Percentiles rank a stretch among this genome's conserved stretches.
Evolutionary conservation across 1,139 yeast species (phyloP).

Genomic region (Suzukiozyma palmioleophila): DNA sequence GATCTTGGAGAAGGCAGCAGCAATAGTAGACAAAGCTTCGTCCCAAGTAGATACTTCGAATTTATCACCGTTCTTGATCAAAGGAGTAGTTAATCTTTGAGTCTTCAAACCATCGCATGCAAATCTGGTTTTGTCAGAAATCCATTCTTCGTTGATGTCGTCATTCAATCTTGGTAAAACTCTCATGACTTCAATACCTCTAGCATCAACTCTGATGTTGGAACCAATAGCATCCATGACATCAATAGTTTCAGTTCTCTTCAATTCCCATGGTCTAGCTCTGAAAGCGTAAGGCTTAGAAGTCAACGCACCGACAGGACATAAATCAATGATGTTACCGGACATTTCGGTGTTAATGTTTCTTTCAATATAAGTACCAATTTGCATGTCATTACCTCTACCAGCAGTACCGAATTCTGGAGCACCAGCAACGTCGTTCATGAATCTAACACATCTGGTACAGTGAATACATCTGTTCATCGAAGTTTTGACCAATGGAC

Average conservation of each 20-base stretch:
- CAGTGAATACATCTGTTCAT: conserved; percentile 95
- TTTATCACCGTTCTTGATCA: conserved; percentile 65
- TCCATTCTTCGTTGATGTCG: conserved; percentile 90
- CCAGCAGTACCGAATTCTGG: conserved; percentile 88
- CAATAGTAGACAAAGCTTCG: conserved; percentile 71
- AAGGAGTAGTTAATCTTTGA: conserved; percentile 81
- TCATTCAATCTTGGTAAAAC: conserved; percentile 84
- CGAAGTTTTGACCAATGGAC: conserved; percentile 84
- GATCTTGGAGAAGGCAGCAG: conserved; percentile 55
- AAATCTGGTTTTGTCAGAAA: conserved; percentile 81
- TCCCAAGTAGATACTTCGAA: conserved; percentile 86
- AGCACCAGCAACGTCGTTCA: conserved; percentile 91
- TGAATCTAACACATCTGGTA: conserved; percentile 85
- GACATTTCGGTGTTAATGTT: conserved; percentile 82
- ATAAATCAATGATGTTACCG: conserved; percentile 82
- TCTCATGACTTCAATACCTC: conserved; percentile 88
- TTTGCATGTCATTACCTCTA: conserved; percentile 89
- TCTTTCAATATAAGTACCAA: conserved; percentile 84
- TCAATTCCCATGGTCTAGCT: conserved; percentile 93
- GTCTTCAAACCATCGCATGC: conserved; percentile 85
- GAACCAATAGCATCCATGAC: conserved; percentile 84
- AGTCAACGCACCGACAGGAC: conserved; percentile 92
- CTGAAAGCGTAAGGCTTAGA: conserved; percentile 87
- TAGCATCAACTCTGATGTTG: conserved; percentile 76
- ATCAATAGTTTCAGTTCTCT: conserved; percentile 84